Evolutionary conservation across 148 eudicot genomes (phyloP).

Genomic region (Talinum fruticosum): DNA sequence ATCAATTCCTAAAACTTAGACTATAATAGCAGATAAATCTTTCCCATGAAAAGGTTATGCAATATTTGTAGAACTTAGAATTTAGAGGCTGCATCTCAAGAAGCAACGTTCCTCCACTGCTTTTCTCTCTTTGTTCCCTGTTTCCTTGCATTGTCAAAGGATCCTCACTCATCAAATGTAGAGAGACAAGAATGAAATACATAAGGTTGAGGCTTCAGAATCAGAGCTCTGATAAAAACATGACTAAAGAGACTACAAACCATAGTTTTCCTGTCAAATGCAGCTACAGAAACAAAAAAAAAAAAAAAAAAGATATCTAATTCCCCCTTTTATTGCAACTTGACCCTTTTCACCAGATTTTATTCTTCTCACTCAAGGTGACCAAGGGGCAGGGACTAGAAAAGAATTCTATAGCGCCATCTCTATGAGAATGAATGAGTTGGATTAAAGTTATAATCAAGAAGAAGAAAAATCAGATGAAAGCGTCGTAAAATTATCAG

Average conservation of each 20-base stretch:
- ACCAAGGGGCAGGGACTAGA: neutral
- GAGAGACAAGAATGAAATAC: neutral
- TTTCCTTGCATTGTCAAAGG: no score
- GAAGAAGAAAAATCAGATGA: neutral
- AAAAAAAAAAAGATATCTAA: neutral
- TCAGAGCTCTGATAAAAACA: neutral
- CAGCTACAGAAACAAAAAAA: neutral
- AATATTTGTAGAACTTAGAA: no score
- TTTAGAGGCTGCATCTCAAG: no score
- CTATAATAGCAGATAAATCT: no score
- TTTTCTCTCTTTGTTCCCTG: no score
- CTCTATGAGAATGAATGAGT: neutral
- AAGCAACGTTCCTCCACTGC: no score
- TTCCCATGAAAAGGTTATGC: no score
- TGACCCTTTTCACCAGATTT: neutral
- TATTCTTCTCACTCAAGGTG: neutral
- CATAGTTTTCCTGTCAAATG: neutral
- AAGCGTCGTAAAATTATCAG: slow-evolving; percentile 5
- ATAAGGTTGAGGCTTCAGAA: neutral
- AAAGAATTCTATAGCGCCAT: neutral
- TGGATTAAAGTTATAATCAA: neutral
- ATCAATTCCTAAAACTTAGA: no score
- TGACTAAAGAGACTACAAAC: neutral
- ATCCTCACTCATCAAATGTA: no score
- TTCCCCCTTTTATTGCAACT: neutral